phyloP scores from a whole-genome alignment of 164 flowering plant genomes.

The Kalanchoe fedtschenkoi region DNA sequence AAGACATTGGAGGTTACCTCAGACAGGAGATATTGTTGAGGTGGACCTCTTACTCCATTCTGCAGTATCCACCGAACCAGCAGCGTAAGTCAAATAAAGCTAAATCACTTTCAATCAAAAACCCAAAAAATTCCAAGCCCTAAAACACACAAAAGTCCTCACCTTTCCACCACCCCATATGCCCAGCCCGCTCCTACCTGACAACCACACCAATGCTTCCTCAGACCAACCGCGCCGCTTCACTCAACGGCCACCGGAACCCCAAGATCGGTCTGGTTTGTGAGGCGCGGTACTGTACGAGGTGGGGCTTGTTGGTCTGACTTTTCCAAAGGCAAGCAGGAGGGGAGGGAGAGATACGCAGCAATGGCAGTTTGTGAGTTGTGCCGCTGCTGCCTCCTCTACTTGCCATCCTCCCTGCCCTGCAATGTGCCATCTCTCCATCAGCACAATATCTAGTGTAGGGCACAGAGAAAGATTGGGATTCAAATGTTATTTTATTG shows the following conservation, averaged over 20 bases:
- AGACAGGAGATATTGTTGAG: neutral
- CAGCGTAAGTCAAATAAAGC: no score
- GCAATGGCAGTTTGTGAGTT: no score
- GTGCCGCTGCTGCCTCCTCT: no score
- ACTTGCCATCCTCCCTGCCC: no score
- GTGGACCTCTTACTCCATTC: neutral
- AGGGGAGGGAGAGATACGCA: no score
- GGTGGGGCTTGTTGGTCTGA: neutral
- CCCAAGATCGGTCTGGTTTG: neutral
- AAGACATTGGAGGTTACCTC: conserved; percentile 8
- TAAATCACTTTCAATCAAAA: no score
- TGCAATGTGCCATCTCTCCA: no score
- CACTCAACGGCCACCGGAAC: neutral
- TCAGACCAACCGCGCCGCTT: neutral
- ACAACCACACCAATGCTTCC: neutral
- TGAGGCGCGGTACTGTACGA: neutral
- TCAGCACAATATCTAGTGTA: no score
- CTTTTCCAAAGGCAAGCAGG: no score
- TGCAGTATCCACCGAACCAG: no score
- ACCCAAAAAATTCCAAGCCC: neutral
- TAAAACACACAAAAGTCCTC: neutral
- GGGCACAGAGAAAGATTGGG: neutral
- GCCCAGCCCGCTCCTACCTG: neutral
- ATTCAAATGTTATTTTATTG: neutral
- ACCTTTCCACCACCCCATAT: neutral